Conservation (phyloP, 1,139 yeast genomes). For the Blastobotrys ciferrii region DNA sequence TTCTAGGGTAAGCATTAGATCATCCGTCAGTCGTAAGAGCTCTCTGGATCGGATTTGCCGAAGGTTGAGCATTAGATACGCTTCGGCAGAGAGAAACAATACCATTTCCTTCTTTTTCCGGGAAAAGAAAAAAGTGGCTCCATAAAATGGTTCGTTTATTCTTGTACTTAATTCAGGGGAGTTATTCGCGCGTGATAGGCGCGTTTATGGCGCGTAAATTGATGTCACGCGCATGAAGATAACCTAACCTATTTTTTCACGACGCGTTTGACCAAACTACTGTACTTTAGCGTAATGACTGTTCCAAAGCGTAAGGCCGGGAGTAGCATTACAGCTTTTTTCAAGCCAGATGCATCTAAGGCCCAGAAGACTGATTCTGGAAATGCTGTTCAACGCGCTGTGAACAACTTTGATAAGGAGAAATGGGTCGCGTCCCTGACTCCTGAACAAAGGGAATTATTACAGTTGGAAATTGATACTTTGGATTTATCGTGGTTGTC, state of each 20-base stretch:
- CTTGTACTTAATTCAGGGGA: no score
- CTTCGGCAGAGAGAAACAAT: no score
- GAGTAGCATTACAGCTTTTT: slow-evolving; percentile 23
- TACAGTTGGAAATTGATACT: slow-evolving; percentile 65
- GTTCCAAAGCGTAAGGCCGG: slow-evolving; percentile 4
- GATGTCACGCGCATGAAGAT: neutral
- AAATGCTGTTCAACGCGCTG: neutral
- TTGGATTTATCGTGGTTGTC: slow-evolving; percentile 79
- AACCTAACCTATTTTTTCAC: no score
- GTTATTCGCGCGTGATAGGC: no score
- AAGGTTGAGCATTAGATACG: no score
- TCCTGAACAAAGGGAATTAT: slow-evolving; percentile 50
- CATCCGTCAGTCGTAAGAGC: no score
- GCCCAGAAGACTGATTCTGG: slow-evolving; percentile 13
- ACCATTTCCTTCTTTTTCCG: no score
- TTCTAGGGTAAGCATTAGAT: no score
- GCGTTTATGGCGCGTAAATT: slow-evolving; percentile 8
- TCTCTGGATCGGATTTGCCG: no score
- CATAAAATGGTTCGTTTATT: no score
- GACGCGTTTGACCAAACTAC: slow-evolving; percentile 1
- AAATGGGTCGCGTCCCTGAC: slow-evolving; percentile 56
- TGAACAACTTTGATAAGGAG: slow-evolving; percentile 45
- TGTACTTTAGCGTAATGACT: neutral
- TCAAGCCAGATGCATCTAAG: slow-evolving; percentile 20
- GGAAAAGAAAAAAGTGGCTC: no score